These are phyloP conservation scores for Yamadazyma oceani DNA, from an alignment of 1,139 yeast genomes.

Conservation along the genomic window DNA sequence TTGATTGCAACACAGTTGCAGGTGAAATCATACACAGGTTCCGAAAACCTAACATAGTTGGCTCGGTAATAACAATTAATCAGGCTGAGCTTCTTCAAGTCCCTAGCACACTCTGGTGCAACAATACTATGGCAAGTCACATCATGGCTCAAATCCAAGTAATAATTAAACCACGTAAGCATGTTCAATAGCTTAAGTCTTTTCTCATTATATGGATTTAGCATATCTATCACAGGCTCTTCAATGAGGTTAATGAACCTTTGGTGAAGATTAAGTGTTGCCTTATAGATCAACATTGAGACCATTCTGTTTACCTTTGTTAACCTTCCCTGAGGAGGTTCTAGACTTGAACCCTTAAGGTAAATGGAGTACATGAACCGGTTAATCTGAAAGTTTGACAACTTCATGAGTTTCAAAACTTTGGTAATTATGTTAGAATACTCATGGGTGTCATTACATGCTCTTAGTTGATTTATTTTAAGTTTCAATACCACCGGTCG, in stretches of 20 bases:
- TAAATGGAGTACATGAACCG: not conserved
- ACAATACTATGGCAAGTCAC: not conserved
- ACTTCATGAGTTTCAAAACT: not conserved
- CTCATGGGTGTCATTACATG: not conserved
- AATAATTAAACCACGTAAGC: conserved; percentile 1
- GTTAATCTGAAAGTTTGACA: not conserved
- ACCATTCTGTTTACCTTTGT: not conserved
- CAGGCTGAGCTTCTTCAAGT: too few relatives aligned
- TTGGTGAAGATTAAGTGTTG: conserved; percentile 3
- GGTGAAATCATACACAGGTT: not conserved
- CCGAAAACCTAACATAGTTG: not conserved
- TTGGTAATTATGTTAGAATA: not conserved
- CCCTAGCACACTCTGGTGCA: too few relatives aligned
- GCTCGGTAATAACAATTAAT: not conserved
- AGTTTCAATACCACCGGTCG: conserved; percentile 1
- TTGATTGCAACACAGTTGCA: not conserved
- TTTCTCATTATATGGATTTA: not conserved
- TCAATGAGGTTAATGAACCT: not conserved
- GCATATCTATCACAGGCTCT: not conserved
- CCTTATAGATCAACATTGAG: conserved; percentile 8
- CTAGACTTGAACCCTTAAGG: too few relatives aligned
- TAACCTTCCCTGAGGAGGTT: not conserved
- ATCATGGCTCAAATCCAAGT: not conserved
- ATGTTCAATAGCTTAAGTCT: conserved; percentile 1
- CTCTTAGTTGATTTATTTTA: conserved; percentile 3